phyloP scores from a whole-genome alignment of 176 grass and related monocot species.

The Poa annua region DNA sequence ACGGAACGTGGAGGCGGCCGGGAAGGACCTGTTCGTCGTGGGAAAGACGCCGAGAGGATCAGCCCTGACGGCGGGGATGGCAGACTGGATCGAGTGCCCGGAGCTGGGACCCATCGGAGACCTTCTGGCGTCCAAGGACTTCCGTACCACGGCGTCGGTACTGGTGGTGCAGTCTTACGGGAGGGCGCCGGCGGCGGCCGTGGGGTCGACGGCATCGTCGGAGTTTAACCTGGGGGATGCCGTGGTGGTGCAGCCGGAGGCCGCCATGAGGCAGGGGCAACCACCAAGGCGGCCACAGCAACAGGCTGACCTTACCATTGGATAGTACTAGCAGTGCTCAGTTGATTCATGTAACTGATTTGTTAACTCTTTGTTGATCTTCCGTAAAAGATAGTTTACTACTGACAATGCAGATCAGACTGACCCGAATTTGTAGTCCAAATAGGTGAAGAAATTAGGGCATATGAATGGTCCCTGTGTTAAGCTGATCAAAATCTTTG shows the following conservation, averaged over 20 bases:
- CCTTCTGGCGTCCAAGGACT: conserved; percentile 69
- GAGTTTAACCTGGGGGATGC: conserved; percentile 23
- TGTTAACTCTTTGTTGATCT: not conserved
- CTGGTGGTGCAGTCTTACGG: conserved; percentile 65
- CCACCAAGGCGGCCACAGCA: conserved; percentile 29
- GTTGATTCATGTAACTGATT: too few species aligned
- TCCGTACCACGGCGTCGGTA: conserved; percentile 55
- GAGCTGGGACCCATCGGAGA: conserved; percentile 83
- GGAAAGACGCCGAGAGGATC: conserved; percentile 54
- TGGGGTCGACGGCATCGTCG: not conserved
- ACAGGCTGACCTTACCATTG: not conserved
- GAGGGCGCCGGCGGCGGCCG: not conserved
- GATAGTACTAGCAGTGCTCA: not conserved
- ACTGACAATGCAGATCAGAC: not conserved
- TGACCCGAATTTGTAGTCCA: not conserved
- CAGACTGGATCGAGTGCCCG: conserved; percentile 81
- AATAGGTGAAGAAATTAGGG: not conserved
- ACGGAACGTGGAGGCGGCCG: conserved; percentile 42
- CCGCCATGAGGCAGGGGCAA: not conserved
- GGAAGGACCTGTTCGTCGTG: conserved; percentile 64
- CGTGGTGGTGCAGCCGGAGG: not conserved
- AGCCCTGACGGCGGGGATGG: conserved; percentile 59
- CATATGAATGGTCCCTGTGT: too few species aligned
- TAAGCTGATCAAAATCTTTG: too few species aligned
- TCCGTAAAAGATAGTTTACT: not conserved